phyloP scores from a whole-genome alignment of 2,329 filamentous ascomycete species.

The Aspergillus eucalypticola region DNA sequence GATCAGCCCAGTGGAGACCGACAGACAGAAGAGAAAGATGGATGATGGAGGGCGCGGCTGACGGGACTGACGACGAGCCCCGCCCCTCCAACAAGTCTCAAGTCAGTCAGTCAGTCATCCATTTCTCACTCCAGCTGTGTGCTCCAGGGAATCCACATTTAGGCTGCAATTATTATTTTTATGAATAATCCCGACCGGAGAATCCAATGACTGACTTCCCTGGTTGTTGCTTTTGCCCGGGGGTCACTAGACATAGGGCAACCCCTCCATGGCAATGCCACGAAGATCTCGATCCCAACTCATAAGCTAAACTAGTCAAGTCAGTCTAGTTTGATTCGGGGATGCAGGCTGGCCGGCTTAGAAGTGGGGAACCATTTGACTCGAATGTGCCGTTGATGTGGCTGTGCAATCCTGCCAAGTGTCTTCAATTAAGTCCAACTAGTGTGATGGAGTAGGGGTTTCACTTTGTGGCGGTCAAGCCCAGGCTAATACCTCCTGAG shows the following conservation, averaged over 20 bases:
- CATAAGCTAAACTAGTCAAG: neutral
- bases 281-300: neutral
- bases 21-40: neutral
- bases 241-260: neutral
- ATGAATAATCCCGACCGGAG: neutral
- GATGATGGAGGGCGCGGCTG: neutral
- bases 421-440: neutral
- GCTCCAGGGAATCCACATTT: neutral
- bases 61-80: neutral
- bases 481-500: neutral
- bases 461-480: neutral
- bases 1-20: neutral
- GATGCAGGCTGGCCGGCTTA: no score
- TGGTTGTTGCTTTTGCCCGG: no score
- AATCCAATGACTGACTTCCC: neutral
- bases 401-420: conserved; percentile 2
- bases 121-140: neutral
- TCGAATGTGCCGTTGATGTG: neutral
- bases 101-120: neutral
- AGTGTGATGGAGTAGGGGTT: neutral
- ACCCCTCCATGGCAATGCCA: neutral
- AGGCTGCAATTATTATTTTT: neutral
- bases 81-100: neutral
- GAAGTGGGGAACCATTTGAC: neutral
- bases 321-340: no score